Evolutionary conservation across 108 stramenopile species (phyloP).

Genomic region (Fragilariopsis cylindrus): DNA sequence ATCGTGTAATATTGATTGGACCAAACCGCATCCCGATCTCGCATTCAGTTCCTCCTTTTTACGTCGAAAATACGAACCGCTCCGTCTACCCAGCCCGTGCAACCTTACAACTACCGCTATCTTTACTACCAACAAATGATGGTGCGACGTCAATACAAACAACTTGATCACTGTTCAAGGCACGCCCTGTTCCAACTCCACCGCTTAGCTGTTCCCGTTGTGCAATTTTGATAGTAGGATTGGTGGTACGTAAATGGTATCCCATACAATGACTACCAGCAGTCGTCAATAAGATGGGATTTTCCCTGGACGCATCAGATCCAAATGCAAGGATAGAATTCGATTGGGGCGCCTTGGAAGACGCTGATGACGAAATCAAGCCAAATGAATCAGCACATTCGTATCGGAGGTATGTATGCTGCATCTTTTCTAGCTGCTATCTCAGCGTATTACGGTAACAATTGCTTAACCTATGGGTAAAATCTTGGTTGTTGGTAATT

Average conservation of each 20-base stretch:
- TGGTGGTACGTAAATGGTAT: constrained; percentile 55
- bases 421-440: constrained; percentile 32
- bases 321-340: constrained; percentile 63
- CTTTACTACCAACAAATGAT: neutral
- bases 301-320: constrained; percentile 9
- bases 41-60: constrained; percentile 32
- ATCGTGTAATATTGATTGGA: constrained; percentile 49
- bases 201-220: constrained; percentile 64
- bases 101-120: constrained; percentile 38
- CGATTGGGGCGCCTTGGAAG: constrained; percentile 65
- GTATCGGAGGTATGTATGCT: constrained; percentile 87
- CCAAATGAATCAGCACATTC: constrained; percentile 90
- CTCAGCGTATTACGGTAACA: neutral
- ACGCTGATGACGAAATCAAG: constrained; percentile 50
- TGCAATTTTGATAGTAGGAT: constrained; percentile 58
- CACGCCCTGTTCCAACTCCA: constrained; percentile 75
- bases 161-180: constrained; percentile 70
- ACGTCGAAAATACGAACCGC: constrained; percentile 72
- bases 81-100: constrained; percentile 89
- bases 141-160: constrained; percentile 62
- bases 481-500: too few relatives aligned
- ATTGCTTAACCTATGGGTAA: too few relatives aligned
- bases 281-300: constrained; percentile 54
- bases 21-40: constrained; percentile 43
- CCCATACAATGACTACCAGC: constrained; percentile 71